These are phyloP conservation scores for Achaetomium macrosporum DNA, from an alignment of 2,329 filamentous ascomycete genomes.

Conservation along the genomic window DNA sequence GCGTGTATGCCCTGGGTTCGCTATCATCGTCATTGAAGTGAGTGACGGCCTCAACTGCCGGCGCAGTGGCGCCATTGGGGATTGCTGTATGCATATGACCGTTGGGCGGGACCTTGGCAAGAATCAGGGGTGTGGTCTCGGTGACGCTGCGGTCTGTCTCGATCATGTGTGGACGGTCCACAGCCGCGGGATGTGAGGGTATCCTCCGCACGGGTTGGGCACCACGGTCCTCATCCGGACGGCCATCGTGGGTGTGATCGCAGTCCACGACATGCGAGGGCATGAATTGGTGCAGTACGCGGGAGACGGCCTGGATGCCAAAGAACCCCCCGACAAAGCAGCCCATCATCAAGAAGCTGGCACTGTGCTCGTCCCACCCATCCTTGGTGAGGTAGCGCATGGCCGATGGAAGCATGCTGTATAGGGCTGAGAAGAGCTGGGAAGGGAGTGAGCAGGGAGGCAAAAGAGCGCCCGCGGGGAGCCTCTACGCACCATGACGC, in stretches of 20 bases:
- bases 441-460: constrained; percentile 4
- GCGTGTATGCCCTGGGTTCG: constrained; percentile 26
- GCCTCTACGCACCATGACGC: constrained; percentile 73
- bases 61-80: constrained; percentile 28
- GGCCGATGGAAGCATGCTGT: constrained; percentile 86
- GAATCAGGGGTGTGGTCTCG: constrained; percentile 48
- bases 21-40: constrained; percentile 21
- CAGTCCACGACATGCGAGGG: constrained; percentile 78
- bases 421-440: constrained; percentile 85
- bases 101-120: constrained; percentile 22
- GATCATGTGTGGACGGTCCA: constrained; percentile 9
- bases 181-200: constrained; percentile 12
- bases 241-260: constrained; percentile 64
- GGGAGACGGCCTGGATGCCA: constrained; percentile 68
- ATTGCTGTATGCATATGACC: constrained; percentile 23
- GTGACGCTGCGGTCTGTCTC: constrained; percentile 22
- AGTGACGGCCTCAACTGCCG: constrained; percentile 27
- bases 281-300: constrained; percentile 65
- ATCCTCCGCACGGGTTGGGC: constrained; percentile 20
- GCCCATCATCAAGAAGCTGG: constrained; percentile 62
- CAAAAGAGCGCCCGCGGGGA: neutral
- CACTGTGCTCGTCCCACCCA: constrained; percentile 58
- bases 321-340: constrained; percentile 68
- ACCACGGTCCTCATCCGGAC: constrained; percentile 30
- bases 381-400: constrained; percentile 69